Evolutionary conservation across 495 filamentous ascomycete species (phyloP).

Genomic region (Penicillium salamii): DNA sequence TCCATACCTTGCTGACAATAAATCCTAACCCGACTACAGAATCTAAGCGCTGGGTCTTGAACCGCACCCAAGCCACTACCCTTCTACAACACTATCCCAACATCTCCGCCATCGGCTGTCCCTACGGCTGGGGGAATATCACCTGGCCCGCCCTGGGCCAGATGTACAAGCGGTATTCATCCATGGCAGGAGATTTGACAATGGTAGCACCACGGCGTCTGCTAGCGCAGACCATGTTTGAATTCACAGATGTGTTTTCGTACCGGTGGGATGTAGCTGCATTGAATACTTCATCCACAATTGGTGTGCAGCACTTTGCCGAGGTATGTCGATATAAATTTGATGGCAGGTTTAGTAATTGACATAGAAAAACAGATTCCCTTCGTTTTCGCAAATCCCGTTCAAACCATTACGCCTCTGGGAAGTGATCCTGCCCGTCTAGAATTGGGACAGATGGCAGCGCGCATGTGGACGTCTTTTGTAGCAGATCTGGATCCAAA

Average conservation of each 20-base stretch:
- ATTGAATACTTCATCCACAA: conserved; percentile 24
- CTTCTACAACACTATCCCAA: conserved; percentile 39
- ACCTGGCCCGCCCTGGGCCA: conserved; percentile 43
- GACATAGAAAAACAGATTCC: conserved; percentile 24
- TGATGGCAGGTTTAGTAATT: not conserved
- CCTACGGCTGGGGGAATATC: conserved; percentile 49
- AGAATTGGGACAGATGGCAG: conserved; percentile 40
- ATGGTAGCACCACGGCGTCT: conserved; percentile 55
- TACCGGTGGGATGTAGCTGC: conserved; percentile 52
- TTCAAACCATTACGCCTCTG: conserved; percentile 31
- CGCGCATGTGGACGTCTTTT: conserved; percentile 54
- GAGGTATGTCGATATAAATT: conserved; percentile 18
- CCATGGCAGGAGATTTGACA: conserved; percentile 52
- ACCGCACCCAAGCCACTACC: conserved; percentile 24
- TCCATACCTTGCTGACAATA: not conserved
- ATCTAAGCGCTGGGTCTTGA: conserved; percentile 38
- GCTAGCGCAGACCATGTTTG: conserved; percentile 48
- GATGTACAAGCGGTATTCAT: conserved; percentile 51
- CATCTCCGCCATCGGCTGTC: conserved; percentile 41
- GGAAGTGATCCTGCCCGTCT: conserved; percentile 31
- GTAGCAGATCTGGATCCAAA: conserved; percentile 51
- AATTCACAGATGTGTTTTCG: conserved; percentile 44
- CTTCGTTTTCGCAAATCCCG: conserved; percentile 51
- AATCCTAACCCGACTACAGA: conserved; percentile 11
- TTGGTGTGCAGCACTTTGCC: conserved; percentile 38